Percentiles rank a stretch among this genome's conserved stretches.
These are phyloP conservation scores for Cladosporium oxysporum DNA, from an alignment of 2,329 filamentous ascomycete genomes.

Conservation along the genomic window DNA sequence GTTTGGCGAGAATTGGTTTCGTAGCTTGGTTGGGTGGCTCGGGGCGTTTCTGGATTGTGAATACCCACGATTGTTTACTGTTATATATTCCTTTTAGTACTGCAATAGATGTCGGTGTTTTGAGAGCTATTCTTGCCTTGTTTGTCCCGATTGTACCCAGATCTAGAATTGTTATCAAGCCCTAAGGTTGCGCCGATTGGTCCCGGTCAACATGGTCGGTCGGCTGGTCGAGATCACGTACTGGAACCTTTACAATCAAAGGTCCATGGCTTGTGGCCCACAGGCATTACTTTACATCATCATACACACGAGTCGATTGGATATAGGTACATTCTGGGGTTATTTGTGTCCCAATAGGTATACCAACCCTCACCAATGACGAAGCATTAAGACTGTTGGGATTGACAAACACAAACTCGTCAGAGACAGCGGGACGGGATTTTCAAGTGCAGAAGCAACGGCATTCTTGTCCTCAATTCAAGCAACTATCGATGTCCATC, in stretches of 20 bases:
- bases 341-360: too few species aligned
- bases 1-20: not conserved
- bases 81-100: not conserved
- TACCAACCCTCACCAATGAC: too few species aligned
- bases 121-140: not conserved
- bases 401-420: not conserved
- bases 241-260: too few species aligned
- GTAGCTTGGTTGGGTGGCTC: not conserved
- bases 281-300: too few species aligned
- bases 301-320: too few species aligned
- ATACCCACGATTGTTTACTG: not conserved
- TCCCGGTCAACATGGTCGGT: too few species aligned
- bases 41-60: conserved; percentile 5
- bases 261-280: too few species aligned
- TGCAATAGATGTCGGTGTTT: not conserved
- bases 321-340: too few species aligned
- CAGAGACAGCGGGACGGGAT: not conserved
- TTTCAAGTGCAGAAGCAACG: not conserved
- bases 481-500: not conserved
- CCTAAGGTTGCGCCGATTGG: too few species aligned
- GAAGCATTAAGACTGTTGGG: too few species aligned
- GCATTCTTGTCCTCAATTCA: not conserved
- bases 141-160: not conserved
- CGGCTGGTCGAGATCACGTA: too few species aligned
- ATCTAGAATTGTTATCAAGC: not conserved